These are phyloP conservation scores for Brasenia schreberi DNA, from an alignment of 164 flowering plant genomes.

Conservation along the genomic window DNA sequence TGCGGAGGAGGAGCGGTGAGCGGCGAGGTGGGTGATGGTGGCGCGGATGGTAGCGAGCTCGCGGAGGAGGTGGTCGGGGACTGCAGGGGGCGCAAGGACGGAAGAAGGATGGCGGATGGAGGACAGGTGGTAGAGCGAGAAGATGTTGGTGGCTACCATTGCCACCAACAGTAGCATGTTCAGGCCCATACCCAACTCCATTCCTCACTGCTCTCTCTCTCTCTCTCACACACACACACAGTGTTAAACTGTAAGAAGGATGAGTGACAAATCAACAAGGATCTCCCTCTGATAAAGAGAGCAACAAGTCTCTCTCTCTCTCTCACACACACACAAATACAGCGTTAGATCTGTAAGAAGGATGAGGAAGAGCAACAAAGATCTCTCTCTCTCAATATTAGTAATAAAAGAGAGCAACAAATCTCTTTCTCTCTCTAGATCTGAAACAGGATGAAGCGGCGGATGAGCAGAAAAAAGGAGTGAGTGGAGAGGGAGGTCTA, in stretches of 20 bases:
- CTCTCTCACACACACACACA: background rate
- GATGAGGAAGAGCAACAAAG: no score
- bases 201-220: slow-evolving; percentile 4
- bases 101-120: slow-evolving; percentile 37
- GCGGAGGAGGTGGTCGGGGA: slow-evolving; percentile 64
- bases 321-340: background rate
- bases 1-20: slow-evolving; percentile 8
- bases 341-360: background rate
- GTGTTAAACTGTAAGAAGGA: background rate
- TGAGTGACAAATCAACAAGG: no score
- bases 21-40: slow-evolving; percentile 7
- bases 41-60: slow-evolving; percentile 75
- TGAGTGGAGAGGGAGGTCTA: no score
- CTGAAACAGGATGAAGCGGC: no score
- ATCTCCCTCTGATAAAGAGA: no score
- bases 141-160: slow-evolving; percentile 94
- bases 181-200: slow-evolving; percentile 67
- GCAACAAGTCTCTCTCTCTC: background rate
- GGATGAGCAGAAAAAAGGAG: no score
- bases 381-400: no score
- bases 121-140: slow-evolving; percentile 94
- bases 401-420: no score
- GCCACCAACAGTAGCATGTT: slow-evolving; percentile 70
- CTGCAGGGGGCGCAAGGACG: slow-evolving; percentile 27
- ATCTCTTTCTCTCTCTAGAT: background rate